These are phyloP conservation scores for Fusarium incarnatum DNA, from an alignment of 2,329 filamentous ascomycete genomes.

Conservation along the genomic window DNA sequence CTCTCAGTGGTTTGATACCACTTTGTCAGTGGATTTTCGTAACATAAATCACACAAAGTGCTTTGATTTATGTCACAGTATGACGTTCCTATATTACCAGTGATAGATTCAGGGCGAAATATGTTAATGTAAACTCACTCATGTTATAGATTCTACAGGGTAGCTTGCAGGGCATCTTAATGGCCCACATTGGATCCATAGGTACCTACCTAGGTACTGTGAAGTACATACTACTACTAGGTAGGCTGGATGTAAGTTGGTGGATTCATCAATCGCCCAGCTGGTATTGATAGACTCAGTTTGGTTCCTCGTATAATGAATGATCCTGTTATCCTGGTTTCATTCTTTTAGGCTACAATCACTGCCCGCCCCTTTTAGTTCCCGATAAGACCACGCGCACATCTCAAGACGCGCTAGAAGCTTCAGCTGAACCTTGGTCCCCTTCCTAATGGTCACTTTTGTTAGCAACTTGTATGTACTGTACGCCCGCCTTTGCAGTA, in stretches of 20 bases:
- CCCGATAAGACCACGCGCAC: constrained; percentile 15
- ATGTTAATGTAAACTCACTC: background rate
- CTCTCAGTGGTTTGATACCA: background rate
- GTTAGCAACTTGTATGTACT: constrained; percentile 17
- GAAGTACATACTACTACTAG: too few relatives aligned
- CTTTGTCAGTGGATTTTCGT: too few relatives aligned
- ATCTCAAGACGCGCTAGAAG: constrained; percentile 24
- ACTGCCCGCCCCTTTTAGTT: background rate
- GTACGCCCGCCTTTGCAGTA: constrained; percentile 34
- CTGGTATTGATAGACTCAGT: background rate
- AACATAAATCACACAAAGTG: background rate
- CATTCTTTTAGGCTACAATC: constrained; percentile 11
- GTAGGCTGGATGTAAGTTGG: background rate
- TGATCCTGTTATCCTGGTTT: background rate
- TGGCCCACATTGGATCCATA: too few relatives aligned
- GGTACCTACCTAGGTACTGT: too few relatives aligned
- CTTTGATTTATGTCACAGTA: background rate
- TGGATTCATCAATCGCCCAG: background rate
- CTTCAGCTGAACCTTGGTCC: constrained; percentile 36
- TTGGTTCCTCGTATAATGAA: background rate
- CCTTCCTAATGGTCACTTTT: constrained; percentile 19
- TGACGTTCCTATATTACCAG: background rate
- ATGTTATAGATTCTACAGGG: background rate
- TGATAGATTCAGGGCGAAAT: background rate
- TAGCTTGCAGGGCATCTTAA: background rate